Conservation (phyloP, 2,329 filamentous ascomycete genomes). For the Botrytis porri region DNA sequence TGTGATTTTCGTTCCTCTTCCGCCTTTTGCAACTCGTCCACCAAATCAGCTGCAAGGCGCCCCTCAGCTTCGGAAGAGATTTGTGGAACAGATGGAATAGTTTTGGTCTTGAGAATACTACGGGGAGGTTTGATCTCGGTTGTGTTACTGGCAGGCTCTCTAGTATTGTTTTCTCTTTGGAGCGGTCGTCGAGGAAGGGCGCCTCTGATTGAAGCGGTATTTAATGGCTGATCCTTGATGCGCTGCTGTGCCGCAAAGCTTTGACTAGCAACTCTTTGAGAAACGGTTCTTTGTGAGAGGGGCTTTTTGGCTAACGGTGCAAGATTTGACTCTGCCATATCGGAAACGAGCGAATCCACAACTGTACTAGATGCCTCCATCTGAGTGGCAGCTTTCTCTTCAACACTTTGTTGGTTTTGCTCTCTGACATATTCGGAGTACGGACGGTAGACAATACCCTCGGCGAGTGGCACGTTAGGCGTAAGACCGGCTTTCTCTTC, state of each 20-base stretch:
- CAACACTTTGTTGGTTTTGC: conserved; percentile 37
- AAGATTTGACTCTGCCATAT: neutral
- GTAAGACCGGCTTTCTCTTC: conserved; percentile 66
- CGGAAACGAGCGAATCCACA: conserved; percentile 18
- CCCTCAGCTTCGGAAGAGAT: conserved; percentile 34
- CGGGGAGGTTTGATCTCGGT: conserved; percentile 25
- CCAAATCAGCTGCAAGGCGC: conserved; percentile 36
- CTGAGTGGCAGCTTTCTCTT: conserved; percentile 23
- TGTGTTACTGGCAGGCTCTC: neutral
- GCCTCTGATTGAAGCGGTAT: conserved; percentile 22
- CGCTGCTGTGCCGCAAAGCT: conserved; percentile 66
- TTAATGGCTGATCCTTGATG: conserved; percentile 51
- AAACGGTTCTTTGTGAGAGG: conserved; percentile 5
- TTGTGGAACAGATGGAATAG: conserved; percentile 24
- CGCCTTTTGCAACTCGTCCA: conserved; percentile 30
- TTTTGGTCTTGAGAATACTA: conserved; percentile 22
- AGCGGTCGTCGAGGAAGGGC: conserved; percentile 27
- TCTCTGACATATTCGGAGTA: conserved; percentile 61
- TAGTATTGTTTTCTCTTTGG: conserved; percentile 10
- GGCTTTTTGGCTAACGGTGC: conserved; percentile 5
- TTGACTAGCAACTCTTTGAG: conserved; percentile 49
- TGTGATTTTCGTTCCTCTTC: conserved; percentile 27
- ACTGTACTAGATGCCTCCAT: conserved; percentile 20
- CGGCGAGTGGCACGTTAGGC: conserved; percentile 58
- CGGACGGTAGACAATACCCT: conserved; percentile 61